Base-by-base conservation (phyloP, 805 yeast species). In the Hanseniaspora valbyensis region DNA sequence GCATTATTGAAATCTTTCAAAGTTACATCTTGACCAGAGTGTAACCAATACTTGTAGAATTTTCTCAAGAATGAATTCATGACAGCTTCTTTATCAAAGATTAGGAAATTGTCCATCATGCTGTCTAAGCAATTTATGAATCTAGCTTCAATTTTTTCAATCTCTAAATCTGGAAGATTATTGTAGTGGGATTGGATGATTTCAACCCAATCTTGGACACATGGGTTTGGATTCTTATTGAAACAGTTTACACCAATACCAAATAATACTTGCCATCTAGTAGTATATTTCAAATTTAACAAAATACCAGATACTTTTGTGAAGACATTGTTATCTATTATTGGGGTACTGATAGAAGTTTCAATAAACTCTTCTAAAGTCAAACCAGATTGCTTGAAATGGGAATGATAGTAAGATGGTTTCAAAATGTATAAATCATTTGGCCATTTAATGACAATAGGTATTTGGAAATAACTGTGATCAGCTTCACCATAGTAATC, bases 381-480 rank as follows among this genome's bases (percentile, higher is more conserved):
- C 21, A 48, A 16, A 2, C 51, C 51, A 14, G 51, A 48, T 48
- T 48, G n/a, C 4, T 39, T 26, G 37, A 48, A 48, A 26, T 48
- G 42, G 62, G 50, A 77, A 1, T 61, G 60, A 39, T 73, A 73
- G 55, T 68, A 75, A 49, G 78, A 79, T 0, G 95, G 94, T 50
- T 76, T 78, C 57, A 78, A 62, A 3, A 82, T 78, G 61, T 86
- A 92, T 13, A 92, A 68, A 64, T 92, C 99, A 62, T 92, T 92
- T 1, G 99, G 99, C 99, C 99, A 92, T 62, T 92, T 92, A 53
- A 92, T 73, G 45, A 78, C 73, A 14, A 90, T 71, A 0, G 95
- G 96, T 57, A 92, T 65, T 42, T 78, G 81, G 19, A 78, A 80
- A 61, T 81, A 86, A 0, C 84, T 87, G 7, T 65, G 69, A 2